Base-by-base conservation (phyloP, 805 yeast genomes). In the Candida argentea region DNA sequence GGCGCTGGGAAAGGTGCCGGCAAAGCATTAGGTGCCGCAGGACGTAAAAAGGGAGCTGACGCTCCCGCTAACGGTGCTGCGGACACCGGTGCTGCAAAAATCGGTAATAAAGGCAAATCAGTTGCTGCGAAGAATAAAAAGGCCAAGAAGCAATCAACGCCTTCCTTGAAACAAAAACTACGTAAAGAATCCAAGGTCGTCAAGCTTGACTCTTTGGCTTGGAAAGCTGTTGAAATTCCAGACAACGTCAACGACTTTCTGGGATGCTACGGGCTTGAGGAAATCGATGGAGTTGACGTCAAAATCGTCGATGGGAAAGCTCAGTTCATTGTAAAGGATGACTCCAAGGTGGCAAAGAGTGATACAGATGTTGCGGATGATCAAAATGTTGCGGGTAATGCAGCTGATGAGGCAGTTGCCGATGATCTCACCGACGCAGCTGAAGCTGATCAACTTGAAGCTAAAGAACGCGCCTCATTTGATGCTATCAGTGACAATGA, bases 231-330 rank as follows among this genome's bases (percentile, higher is more conserved):
- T 5, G 80, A 76, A 2, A 68, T 87, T 29, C 89, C 93, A 4
- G 89, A 83, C 37, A 76, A 84, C 15, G 54, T 83, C 27, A 94
- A 76, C 35, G 95, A 85, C 51, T 83, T 80, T 46, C 87, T 82
- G 39, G 95, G 95, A 0, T 79, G 87, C 43, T 85, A 76, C 49
- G 98, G 96, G 0, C 58, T 91, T 20, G 98, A 89, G 50, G 97
- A 89, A 49, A 67, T 91, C 28, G 95, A 85, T 32, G 96, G 95
- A 24, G 96, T 89, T 19, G 87, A 70, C 43, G 87, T 89, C 5
- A 73, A 81, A 34, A 65, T 76, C 30, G 70, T 73, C 2, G 61
- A 82, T 36, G 95, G 94, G 9, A 57, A 62, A 28, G 75, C 79
- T 0, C 69, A 70, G 30, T 80, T 78, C 43, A 40, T 54, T 6